Evolutionary conservation across 2,329 filamentous ascomycete species (phyloP).

Genomic region (Trichoderma koningiopsis): DNA sequence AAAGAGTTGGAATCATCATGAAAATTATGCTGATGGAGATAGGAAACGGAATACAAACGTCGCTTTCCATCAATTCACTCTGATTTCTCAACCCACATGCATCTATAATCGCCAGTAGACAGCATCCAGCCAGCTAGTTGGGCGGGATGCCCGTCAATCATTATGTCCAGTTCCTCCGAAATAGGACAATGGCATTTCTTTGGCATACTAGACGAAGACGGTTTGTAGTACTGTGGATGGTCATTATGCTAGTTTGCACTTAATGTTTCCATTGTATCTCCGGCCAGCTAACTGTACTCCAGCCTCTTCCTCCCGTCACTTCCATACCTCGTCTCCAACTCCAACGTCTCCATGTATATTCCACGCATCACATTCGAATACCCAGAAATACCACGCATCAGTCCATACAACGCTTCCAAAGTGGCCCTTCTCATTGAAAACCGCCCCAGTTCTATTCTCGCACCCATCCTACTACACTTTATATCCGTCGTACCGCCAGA

Average conservation of each 20-base stretch:
- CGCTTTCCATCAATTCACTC: no score
- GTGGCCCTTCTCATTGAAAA: conserved; percentile 59
- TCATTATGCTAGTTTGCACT: neutral
- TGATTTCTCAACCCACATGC: neutral
- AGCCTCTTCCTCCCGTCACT: neutral
- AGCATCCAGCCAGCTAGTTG: neutral
- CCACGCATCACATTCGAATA: conserved; percentile 13
- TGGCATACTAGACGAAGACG: neutral
- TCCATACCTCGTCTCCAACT: neutral
- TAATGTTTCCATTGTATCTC: neutral
- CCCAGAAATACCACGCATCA: neutral
- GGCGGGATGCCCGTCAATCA: neutral
- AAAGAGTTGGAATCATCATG: neutral
- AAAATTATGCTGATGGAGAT: neutral
- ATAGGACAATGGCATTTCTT: neutral
- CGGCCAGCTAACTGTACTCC: neutral
- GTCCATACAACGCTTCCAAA: conserved; percentile 48
- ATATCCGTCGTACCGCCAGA: conserved; percentile 58
- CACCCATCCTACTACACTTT: conserved; percentile 58
- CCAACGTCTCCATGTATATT: neutral
- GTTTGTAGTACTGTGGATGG: neutral
- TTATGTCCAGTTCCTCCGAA: neutral
- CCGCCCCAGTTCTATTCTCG: conserved; percentile 51
- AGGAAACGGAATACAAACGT: neutral
- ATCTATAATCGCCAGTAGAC: neutral